Percentiles rank a stretch among this genome's conserved stretches.
Conservation (phyloP, 179 eudicot species). For the Drosera spatulata region DNA sequence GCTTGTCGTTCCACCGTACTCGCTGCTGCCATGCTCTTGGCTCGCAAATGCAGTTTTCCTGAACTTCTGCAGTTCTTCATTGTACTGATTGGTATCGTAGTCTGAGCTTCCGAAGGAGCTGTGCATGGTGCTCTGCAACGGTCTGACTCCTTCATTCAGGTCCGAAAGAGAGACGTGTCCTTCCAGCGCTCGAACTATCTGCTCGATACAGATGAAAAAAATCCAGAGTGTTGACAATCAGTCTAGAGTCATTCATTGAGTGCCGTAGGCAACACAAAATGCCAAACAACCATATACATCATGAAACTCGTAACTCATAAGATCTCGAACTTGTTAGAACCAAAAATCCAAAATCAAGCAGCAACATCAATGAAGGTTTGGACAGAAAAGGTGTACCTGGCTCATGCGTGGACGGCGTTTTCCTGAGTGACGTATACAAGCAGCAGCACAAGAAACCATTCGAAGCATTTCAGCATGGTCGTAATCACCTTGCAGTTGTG, state of each 20-base stretch:
- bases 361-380: no score
- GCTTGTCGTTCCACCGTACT: constrained; percentile 72
- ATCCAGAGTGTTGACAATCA: no score
- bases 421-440: constrained; percentile 52
- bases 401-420: constrained; percentile 52
- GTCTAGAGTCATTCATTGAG: not conserved
- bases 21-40: constrained; percentile 74
- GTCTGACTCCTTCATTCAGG: constrained; percentile 75
- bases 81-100: constrained; percentile 66
- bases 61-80: constrained; percentile 71
- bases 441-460: constrained; percentile 59
- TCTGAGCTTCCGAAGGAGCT: constrained; percentile 74
- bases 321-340: no score
- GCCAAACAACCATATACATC: no score
- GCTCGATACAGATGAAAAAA: constrained; percentile 3
- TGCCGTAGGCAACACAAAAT: not conserved
- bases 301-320: no score
- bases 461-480: constrained; percentile 40
- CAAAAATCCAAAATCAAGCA: no score
- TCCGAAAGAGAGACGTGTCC: constrained; percentile 86
- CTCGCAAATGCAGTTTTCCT: constrained; percentile 59
- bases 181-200: constrained; percentile 94
- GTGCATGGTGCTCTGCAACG: constrained; percentile 76
- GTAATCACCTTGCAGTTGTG: constrained; percentile 19
- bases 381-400: constrained; percentile 24